Conservation (phyloP, 2,329 filamentous ascomycete genomes). For the Tolypocladium inflatum region DNA sequence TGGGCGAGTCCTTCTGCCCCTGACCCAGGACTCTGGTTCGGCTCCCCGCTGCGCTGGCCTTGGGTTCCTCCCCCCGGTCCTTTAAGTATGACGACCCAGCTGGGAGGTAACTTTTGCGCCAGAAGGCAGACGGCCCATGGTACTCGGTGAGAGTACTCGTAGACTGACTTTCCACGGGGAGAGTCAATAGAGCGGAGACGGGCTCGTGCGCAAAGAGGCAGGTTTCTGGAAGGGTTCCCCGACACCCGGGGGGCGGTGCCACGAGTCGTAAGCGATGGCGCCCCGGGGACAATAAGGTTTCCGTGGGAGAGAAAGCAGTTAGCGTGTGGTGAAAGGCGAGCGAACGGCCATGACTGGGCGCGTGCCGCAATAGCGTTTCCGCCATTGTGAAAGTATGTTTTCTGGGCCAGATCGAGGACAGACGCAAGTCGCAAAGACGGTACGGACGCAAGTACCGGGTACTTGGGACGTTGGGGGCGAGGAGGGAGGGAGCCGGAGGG, state of each 20-base stretch:
- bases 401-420: background rate
- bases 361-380: background rate
- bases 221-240: background rate
- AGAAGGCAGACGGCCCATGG: background rate
- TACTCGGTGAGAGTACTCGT: no score
- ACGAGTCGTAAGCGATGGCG: background rate
- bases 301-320: background rate
- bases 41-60: background rate
- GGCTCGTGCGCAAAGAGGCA: background rate
- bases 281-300: background rate
- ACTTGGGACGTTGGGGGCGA: background rate
- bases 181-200: background rate
- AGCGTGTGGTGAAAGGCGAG: background rate
- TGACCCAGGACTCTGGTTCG: background rate
- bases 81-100: background rate
- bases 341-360: background rate
- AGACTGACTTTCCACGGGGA: background rate
- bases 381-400: background rate
- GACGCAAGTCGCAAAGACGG: no score
- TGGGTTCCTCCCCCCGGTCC: background rate
- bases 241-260: background rate
- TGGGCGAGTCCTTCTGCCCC: background rate
- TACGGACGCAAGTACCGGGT: background rate
- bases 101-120: background rate
- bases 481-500: background rate